phyloP scores from a whole-genome alignment of 2,329 filamentous ascomycete species.

The Penicillium paneum region DNA sequence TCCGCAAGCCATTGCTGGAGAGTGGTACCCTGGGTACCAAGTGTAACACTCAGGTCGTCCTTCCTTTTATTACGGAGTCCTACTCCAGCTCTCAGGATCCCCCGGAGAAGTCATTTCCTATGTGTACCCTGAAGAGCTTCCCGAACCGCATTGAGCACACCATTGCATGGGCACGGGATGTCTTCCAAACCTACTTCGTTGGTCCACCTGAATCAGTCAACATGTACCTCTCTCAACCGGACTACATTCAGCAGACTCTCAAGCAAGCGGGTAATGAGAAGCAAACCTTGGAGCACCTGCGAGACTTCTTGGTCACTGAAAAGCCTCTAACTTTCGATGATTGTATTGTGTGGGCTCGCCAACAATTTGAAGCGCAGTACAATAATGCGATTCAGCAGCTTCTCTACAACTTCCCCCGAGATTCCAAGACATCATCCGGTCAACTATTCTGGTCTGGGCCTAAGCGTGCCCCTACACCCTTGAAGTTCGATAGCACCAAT shows the following conservation, averaged over 20 bases:
- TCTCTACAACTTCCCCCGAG: slow-evolving; percentile 95
- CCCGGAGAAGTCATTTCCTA: slow-evolving; percentile 96
- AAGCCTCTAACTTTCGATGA: slow-evolving; percentile 92
- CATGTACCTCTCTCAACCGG: slow-evolving; percentile 83
- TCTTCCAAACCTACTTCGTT: slow-evolving; percentile 92
- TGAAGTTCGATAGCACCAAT: slow-evolving; percentile 84
- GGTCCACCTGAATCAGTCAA: slow-evolving; percentile 93
- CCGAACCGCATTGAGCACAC: slow-evolving; percentile 98
- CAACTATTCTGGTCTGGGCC: slow-evolving; percentile 97
- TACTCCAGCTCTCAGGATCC: slow-evolving; percentile 97
- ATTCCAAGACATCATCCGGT: slow-evolving; percentile 80
- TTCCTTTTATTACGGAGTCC: slow-evolving; percentile 88
- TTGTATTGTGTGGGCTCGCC: slow-evolving; percentile 91
- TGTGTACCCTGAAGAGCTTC: slow-evolving; percentile 97
- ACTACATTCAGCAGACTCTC: slow-evolving; percentile 80
- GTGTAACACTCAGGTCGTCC: slow-evolving; percentile 94
- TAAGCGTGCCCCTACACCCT: slow-evolving; percentile 87
- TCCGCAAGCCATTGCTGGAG: slow-evolving; percentile 93
- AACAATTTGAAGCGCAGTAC: slow-evolving; percentile 93
- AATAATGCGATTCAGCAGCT: slow-evolving; percentile 95
- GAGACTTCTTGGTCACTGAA: slow-evolving; percentile 85
- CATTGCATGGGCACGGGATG: slow-evolving; percentile 94
- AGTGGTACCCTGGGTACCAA: slow-evolving; percentile 98
- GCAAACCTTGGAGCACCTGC: slow-evolving; percentile 83
- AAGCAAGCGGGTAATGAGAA: slow-evolving; percentile 96